phyloP scores from a whole-genome alignment of 2,329 filamentous ascomycete genomes.

The Pyrenophora seminiperda region DNA sequence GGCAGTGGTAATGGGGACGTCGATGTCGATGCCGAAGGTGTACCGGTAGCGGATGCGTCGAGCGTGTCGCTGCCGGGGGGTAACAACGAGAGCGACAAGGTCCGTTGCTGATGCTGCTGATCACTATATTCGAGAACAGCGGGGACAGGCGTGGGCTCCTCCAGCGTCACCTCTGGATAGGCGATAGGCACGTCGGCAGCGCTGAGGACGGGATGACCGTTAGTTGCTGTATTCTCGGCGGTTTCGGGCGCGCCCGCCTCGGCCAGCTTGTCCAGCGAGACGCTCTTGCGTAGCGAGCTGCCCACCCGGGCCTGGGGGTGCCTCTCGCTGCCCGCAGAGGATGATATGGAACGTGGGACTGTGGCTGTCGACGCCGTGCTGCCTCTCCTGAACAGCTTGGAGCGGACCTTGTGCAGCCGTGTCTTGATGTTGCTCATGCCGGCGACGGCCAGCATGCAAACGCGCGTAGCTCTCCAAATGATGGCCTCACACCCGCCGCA shows the following conservation, averaged over 20 bases:
- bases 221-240: slow-evolving; percentile 2
- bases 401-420: slow-evolving; percentile 37
- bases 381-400: slow-evolving; percentile 37
- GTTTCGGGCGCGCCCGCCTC: slow-evolving; percentile 19
- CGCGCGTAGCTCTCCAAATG: slow-evolving; percentile 4
- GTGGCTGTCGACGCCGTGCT: slow-evolving; percentile 33
- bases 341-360: slow-evolving; percentile 27
- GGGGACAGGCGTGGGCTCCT: slow-evolving; percentile 42
- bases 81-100: slow-evolving; percentile 18
- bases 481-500: too few relatives aligned
- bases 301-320: slow-evolving; percentile 8
- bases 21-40: slow-evolving; percentile 44
- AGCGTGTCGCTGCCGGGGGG: too few relatives aligned
- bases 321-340: slow-evolving; percentile 36
- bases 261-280: slow-evolving; percentile 42
- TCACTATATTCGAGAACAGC: too few relatives aligned
- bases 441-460: slow-evolving; percentile 28
- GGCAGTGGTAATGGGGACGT: slow-evolving; percentile 27
- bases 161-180: slow-evolving; percentile 37
- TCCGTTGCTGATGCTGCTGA: background rate
- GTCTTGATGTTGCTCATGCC: slow-evolving; percentile 46
- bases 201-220: too few relatives aligned
- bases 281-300: slow-evolving; percentile 35
- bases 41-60: too few relatives aligned
- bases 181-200: slow-evolving; percentile 20